Evolutionary conservation across 2,329 filamentous ascomycete species (phyloP), one percentile per base, ranked within the genome.

Genomic region (Aspergillus uvarum): DNA sequence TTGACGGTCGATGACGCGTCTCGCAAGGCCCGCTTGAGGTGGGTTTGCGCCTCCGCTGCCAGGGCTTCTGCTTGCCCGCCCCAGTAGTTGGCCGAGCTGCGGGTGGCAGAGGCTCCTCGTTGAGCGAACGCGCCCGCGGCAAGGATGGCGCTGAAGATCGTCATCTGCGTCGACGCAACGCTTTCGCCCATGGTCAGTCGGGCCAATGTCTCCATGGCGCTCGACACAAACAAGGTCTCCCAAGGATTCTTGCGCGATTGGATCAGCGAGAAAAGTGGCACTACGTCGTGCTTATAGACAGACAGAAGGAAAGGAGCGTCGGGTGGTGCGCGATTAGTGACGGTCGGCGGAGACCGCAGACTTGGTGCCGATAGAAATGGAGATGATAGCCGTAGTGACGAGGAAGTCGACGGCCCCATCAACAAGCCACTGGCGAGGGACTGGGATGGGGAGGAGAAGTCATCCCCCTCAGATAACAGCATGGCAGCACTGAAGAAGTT

Each of bases 91-190:
- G 7, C 5, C 12, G 47, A 2, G n/a, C 44, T 48, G 21, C 44
- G 54, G 7, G 67, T 69, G 22, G 64, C 58, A 19, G 72, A 71
- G 26, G 61, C 61, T 21, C 70, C 68, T 7, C 74, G 67, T 0
- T 80, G 65, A 44, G 77, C 77, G n/a, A 79, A 76, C 0, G 80
- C 79, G 47, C 78, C 79, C 6, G 79, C 76, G 1, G 79, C 74
- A 2, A 82, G 64, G 0, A 78, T 73, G 0, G 74, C 74, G 38
- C 76, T 77, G 16, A 81, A 74, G 8, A 76, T 72, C 1, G 73
- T 74, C 4, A 74, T 68, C 19, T 75, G 71, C 0, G 78, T 77
- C 56, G 77, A 70, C 12, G 74, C 76, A 0, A 77, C 66, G 1
- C 65, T 61, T 14, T 80, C 79, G 47, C 77, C 79, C 0, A 81